phyloP scores from a whole-genome alignment of 176 grass and related monocot genomes.

The Oryza glumipatula region DNA sequence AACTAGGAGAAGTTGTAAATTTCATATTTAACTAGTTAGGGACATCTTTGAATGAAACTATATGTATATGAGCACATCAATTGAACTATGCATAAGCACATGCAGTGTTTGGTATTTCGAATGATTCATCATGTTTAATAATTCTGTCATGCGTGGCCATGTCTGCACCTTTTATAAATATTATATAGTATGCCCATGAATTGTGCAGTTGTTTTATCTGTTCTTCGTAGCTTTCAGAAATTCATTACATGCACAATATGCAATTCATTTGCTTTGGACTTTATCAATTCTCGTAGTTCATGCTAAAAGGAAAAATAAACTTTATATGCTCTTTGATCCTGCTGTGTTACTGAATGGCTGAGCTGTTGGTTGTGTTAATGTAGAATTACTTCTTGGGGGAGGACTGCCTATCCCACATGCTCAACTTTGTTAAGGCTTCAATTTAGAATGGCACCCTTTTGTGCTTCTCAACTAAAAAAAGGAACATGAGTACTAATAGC shows the following conservation, averaged over 20 bases:
- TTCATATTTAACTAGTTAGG: not conserved
- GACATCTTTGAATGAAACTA: not conserved
- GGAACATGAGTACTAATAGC: not conserved
- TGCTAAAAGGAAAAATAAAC: not conserved
- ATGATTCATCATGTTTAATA: not conserved
- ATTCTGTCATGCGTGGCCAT: not conserved
- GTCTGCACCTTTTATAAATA: not conserved
- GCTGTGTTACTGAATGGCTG: not conserved
- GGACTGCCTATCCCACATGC: conserved; percentile 4
- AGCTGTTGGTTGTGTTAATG: not conserved
- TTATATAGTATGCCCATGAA: conserved; percentile 9
- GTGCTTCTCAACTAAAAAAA: conserved; percentile 10
- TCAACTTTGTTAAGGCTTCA: not conserved
- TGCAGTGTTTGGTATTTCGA: not conserved
- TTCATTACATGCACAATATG: not conserved
- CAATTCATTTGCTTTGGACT: conserved; percentile 8
- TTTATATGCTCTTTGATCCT: conserved; percentile 9
- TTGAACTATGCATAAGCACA: not conserved
- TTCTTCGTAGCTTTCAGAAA: not conserved
- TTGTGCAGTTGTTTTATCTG: not conserved
- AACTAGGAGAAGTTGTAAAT: not conserved
- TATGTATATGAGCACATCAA: not conserved
- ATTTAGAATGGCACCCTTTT: not conserved
- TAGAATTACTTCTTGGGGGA: not conserved
- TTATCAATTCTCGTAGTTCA: not conserved